Conservation (phyloP, 2,329 filamentous ascomycete species). For the Penicillium sp. region DNA sequence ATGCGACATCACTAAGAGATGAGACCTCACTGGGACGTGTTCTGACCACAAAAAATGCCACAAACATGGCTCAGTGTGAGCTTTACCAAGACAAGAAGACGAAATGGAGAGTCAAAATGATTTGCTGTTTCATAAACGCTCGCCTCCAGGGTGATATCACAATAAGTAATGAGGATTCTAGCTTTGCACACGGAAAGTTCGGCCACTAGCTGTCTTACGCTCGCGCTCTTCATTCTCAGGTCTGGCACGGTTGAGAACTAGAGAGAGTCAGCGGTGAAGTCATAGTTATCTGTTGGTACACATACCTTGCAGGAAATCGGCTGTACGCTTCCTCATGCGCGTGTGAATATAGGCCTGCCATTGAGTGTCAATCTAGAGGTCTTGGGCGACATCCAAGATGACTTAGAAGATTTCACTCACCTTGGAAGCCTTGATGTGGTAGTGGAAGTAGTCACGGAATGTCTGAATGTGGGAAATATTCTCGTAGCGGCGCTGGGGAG, state of each 20-base stretch:
- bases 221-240: constrained; percentile 97
- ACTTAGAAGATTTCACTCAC: constrained; percentile 33
- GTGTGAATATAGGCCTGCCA: constrained; percentile 88
- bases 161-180: constrained; percentile 23
- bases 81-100: neutral
- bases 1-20: neutral
- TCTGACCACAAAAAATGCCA: neutral
- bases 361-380: constrained; percentile 7
- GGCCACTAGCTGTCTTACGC: constrained; percentile 92
- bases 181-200: constrained; percentile 70
- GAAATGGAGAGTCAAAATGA: constrained; percentile 3
- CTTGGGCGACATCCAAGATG: neutral
- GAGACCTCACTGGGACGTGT: neutral
- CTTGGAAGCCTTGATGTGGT: constrained; percentile 99
- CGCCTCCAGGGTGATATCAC: constrained; percentile 21
- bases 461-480: constrained; percentile 99
- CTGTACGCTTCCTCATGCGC: constrained; percentile 93
- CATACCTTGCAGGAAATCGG: constrained; percentile 94
- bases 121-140: constrained; percentile 19
- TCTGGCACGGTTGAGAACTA: constrained; percentile 90
- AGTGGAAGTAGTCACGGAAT: constrained; percentile 99
- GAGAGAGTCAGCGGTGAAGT: constrained; percentile 30
- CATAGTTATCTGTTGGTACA: neutral
- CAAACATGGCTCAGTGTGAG: neutral
- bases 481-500: constrained; percentile 80